Percentiles rank a stretch among this genome's conserved stretches.
These are phyloP conservation scores for Ottelia alismoides DNA, from an alignment of 106 monocot species.

Conservation along the genomic window DNA sequence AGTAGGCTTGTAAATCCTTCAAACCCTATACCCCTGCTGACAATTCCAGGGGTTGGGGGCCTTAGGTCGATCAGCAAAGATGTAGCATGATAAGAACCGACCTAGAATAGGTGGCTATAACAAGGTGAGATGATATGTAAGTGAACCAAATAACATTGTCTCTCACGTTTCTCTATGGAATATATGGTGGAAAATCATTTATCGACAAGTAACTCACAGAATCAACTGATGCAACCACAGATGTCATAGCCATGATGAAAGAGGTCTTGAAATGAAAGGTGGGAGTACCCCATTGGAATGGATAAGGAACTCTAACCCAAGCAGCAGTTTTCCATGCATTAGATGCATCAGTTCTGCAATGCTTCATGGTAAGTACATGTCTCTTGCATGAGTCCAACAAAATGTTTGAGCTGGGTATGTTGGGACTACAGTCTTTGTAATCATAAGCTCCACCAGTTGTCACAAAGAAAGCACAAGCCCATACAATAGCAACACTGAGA, in stretches of 20 bases:
- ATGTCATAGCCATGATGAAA: conserved; percentile 73
- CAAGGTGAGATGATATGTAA: no score
- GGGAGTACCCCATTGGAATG: conserved; percentile 90
- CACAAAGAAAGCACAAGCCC: conserved; percentile 98
- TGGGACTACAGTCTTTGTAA: conserved; percentile 68
- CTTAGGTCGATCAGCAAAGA: conserved; percentile 62
- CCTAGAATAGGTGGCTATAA: conserved; percentile 18
- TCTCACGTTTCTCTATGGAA: neutral
- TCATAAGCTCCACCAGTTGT: conserved; percentile 87
- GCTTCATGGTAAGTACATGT: conserved; percentile 54
- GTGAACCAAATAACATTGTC: no score
- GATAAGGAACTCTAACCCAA: conserved; percentile 96
- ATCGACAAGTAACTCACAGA: conserved; percentile 83
- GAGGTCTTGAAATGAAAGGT: conserved; percentile 80
- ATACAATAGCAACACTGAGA: conserved; percentile 72
- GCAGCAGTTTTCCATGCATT: conserved; percentile 76
- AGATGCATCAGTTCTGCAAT: conserved; percentile 88
- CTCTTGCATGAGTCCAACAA: conserved; percentile 67
- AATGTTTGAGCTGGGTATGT: conserved; percentile 85
- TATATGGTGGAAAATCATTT: no score
- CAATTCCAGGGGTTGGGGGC: conserved; percentile 82
- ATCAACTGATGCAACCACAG: conserved; percentile 86
- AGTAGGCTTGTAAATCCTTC: conserved; percentile 86
- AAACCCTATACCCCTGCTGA: conserved; percentile 87
- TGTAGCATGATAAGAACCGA: conserved; percentile 90